phyloP scores from a whole-genome alignment of 2,329 filamentous ascomycete species.

The Ascochyta fabae region DNA sequence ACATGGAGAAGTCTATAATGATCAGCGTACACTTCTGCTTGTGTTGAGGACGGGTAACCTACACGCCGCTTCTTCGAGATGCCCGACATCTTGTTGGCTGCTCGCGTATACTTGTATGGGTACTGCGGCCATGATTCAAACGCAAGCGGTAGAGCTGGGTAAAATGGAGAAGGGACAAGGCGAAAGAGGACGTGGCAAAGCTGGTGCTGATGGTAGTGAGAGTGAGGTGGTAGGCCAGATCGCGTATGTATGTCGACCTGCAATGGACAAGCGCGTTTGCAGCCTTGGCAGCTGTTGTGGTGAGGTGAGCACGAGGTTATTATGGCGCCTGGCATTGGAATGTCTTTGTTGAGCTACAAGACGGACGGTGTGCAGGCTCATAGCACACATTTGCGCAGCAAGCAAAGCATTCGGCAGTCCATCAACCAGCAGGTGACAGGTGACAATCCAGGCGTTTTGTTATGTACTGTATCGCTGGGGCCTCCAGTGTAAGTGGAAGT shows the following conservation, averaged over 20 bases:
- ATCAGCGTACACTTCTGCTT: not conserved
- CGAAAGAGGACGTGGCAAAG: not conserved
- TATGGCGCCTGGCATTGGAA: too few relatives aligned
- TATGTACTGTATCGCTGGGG: too few relatives aligned
- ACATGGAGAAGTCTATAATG: not conserved
- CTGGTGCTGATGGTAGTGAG: not conserved
- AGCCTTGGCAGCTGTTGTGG: not conserved
- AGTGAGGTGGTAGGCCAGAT: too few relatives aligned
- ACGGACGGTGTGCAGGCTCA: too few relatives aligned
- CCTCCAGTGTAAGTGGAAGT: too few relatives aligned
- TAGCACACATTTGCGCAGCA: too few relatives aligned
- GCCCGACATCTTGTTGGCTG: slow-evolving; percentile 5
- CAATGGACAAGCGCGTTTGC: not conserved
- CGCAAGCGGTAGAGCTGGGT: not conserved
- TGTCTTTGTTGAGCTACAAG: too few relatives aligned
- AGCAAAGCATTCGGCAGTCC: too few relatives aligned
- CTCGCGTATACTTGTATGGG: too few relatives aligned
- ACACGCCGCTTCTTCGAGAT: slow-evolving; percentile 15
- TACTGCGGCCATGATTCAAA: too few relatives aligned
- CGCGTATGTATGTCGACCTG: not conserved
- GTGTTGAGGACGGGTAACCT: not conserved
- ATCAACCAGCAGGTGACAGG: too few relatives aligned
- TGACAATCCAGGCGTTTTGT: too few relatives aligned
- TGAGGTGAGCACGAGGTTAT: not conserved
- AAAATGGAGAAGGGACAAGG: not conserved